Percentiles rank a stretch among this genome's conserved stretches.
Evolutionary conservation across 257 asterid genomes (phyloP).

Genomic region (Forsythia suspensa): DNA sequence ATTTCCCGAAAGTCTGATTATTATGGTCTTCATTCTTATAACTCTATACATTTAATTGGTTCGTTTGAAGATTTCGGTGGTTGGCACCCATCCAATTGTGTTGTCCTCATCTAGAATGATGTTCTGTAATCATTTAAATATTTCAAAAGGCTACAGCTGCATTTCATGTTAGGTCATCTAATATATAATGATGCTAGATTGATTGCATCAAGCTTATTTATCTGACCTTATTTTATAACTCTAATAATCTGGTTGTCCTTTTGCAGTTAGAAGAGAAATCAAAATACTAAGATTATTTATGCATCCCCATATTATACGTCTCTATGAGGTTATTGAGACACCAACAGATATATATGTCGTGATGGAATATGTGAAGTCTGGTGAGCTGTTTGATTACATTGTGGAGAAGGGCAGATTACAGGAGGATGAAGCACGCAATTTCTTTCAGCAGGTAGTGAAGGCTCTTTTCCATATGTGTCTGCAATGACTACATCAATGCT

Average conservation of each 20-base stretch:
- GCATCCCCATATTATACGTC: slow-evolving; percentile 59
- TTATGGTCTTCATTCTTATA: not conserved
- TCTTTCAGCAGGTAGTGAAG: slow-evolving; percentile 51
- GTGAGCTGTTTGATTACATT: slow-evolving; percentile 59
- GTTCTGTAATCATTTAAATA: not conserved
- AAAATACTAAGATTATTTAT: slow-evolving; percentile 51
- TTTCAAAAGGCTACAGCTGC: not conserved
- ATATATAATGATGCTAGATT: not conserved
- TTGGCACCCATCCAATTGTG: not conserved
- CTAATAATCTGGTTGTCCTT: not conserved
- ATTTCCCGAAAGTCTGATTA: not conserved
- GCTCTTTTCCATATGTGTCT: not conserved
- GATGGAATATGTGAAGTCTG: slow-evolving; percentile 56
- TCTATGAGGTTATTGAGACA: slow-evolving; percentile 57
- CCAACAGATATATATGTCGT: slow-evolving; percentile 49
- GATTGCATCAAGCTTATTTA: not conserved
- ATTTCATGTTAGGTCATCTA: not conserved
- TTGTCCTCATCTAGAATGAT: not conserved
- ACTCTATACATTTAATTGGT: not conserved
- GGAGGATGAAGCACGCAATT: slow-evolving; percentile 51
- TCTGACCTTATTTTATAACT: not conserved
- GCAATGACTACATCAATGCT: not conserved
- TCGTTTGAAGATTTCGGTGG: not conserved
- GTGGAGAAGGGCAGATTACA: slow-evolving; percentile 57
- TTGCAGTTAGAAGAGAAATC: slow-evolving; percentile 52